Conservation (phyloP, 257 asterid species). For the Salvia hispanica region DNA sequence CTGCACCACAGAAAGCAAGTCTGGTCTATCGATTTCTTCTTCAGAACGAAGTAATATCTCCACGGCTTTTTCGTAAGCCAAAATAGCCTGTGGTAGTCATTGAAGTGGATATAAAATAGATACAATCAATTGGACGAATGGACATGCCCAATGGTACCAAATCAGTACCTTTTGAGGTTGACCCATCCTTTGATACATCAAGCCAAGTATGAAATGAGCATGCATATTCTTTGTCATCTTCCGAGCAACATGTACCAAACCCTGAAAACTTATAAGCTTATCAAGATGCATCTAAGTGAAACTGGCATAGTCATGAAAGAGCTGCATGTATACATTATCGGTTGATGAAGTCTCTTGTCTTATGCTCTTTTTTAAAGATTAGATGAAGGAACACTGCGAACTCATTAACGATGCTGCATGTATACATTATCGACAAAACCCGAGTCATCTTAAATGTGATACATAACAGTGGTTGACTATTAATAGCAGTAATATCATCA, state of each 20-base stretch:
- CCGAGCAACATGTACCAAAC: constrained; percentile 87
- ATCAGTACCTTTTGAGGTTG: constrained; percentile 90
- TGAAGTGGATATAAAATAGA: constrained; percentile 27
- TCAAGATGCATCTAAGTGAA: constrained; percentile 30
- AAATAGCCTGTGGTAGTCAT: constrained; percentile 61
- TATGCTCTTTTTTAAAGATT: constrained; percentile 20
- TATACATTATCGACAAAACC: neutral
- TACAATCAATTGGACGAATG: constrained; percentile 25
- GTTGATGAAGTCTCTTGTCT: constrained; percentile 23
- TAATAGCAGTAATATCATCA: constrained; percentile 3
- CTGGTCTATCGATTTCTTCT: constrained; percentile 95
- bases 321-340: too few species aligned
- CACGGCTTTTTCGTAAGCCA: constrained; percentile 85
- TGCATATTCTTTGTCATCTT: constrained; percentile 98
- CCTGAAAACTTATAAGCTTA: constrained; percentile 50
- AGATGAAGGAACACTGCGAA: neutral
- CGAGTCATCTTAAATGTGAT: constrained; percentile 11
- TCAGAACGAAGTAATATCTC: constrained; percentile 93
- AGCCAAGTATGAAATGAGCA: constrained; percentile 93
- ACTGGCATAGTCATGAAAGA: constrained; percentile 10
- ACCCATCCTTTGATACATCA: constrained; percentile 98
- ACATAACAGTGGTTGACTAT: constrained; percentile 1
- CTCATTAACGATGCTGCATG: constrained; percentile 19
- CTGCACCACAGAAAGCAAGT: constrained; percentile 87
- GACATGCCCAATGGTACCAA: neutral